These are phyloP conservation scores for Sisymbrium irio DNA, from an alignment of 345 rosid species.

Conservation along the genomic window DNA sequence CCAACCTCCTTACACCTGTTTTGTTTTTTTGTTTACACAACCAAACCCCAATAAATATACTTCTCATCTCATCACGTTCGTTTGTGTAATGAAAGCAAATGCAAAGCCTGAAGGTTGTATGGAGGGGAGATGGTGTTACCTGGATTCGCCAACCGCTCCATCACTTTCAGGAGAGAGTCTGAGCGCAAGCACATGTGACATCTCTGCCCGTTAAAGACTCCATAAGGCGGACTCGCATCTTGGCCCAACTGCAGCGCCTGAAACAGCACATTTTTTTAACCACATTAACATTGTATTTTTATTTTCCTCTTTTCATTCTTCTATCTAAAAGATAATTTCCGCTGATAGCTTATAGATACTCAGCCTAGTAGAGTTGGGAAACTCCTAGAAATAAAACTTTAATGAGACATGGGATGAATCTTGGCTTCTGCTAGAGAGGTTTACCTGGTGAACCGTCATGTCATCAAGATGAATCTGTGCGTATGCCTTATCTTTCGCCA, in stretches of 20 bases:
- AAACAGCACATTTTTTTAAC: not conserved
- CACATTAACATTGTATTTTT: not conserved
- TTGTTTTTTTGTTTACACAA: not conserved
- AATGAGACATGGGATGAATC: not conserved
- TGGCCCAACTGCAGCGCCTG: slow-evolving; percentile 84
- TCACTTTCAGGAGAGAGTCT: slow-evolving; percentile 72
- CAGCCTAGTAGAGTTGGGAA: not conserved
- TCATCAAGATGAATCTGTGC: slow-evolving; percentile 89
- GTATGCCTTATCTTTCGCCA: slow-evolving; percentile 90
- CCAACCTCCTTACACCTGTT: slow-evolving; percentile 66
- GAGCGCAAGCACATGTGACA: slow-evolving; percentile 87
- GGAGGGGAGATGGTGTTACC: slow-evolving; percentile 36
- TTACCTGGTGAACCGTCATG: slow-evolving; percentile 90
- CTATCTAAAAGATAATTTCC: not conserved
- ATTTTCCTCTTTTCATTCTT: not conserved
- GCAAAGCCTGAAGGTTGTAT: not conserved
- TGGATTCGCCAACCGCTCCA: slow-evolving; percentile 76
- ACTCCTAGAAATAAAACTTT: not conserved
- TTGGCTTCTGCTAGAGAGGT: slow-evolving; percentile 1
- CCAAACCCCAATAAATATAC: not conserved
- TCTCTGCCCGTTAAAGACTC: slow-evolving; percentile 56
- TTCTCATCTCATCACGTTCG: not conserved
- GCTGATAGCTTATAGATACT: not conserved
- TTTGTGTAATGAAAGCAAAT: not conserved
- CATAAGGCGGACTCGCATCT: slow-evolving; percentile 55